phyloP scores from a whole-genome alignment of 495 filamentous ascomycete species.

The Bombardia bombarda region DNA sequence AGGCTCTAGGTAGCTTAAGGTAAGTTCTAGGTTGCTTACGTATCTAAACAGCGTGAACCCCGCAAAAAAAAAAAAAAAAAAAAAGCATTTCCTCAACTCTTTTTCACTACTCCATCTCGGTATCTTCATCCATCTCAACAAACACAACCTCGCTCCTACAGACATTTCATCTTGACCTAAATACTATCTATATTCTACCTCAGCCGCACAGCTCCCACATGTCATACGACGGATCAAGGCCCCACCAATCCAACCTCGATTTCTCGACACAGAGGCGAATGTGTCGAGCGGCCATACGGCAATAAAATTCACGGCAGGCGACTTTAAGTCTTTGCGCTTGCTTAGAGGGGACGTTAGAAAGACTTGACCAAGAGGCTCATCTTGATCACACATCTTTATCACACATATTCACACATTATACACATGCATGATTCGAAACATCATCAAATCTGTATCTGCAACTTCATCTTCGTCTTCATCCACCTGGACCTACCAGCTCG shows the following conservation, averaged over 20 bases:
- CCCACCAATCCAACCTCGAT: slow-evolving; percentile 8
- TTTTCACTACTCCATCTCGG: no score
- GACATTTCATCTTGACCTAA: not conserved
- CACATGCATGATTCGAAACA: not conserved
- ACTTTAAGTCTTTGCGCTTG: slow-evolving; percentile 58
- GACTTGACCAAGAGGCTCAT: slow-evolving; percentile 30
- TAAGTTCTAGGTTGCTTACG: no score
- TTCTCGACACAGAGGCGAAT: slow-evolving; percentile 21
- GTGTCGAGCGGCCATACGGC: slow-evolving; percentile 20
- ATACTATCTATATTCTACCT: not conserved
- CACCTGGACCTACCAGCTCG: no score
- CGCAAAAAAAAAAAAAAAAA: no score
- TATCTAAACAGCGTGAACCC: no score
- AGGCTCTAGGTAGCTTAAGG: no score
- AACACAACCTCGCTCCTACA: not conserved
- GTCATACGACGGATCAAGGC: slow-evolving; percentile 11
- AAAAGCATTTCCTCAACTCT: no score
- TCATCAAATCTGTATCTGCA: no score
- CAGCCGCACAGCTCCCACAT: slow-evolving; percentile 9
- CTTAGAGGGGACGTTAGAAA: slow-evolving; percentile 43
- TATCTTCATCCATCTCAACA: not conserved
- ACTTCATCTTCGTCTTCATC: no score
- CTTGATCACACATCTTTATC: not conserved
- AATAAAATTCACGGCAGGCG: slow-evolving; percentile 36
- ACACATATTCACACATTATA: not conserved